A percentile compares a stretch with the other conserved stretches of the same genome.
phyloP scores from a whole-genome alignment of 73 alveolate species.

The Breviolum minutum region DNA sequence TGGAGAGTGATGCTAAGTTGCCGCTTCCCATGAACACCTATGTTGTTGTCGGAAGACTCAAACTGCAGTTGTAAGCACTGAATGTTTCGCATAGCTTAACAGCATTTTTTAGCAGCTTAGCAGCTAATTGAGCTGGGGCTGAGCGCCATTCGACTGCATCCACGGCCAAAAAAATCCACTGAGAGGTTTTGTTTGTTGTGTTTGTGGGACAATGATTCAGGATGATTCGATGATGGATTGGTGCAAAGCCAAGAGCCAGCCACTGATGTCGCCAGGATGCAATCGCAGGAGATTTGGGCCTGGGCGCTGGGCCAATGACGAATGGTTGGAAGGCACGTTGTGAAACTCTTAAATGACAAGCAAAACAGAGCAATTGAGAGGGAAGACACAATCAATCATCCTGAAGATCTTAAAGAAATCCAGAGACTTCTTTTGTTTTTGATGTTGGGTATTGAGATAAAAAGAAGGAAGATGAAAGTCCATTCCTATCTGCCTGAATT shows the following conservation, averaged over 20 bases:
- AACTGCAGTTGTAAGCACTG: neutral
- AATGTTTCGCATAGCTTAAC: neutral
- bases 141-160: too few relatives aligned
- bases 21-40: conserved; percentile 1
- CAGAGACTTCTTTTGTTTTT: too few relatives aligned
- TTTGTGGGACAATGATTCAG: neutral
- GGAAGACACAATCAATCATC: too few relatives aligned
- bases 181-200: neutral
- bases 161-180: too few relatives aligned
- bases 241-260: too few relatives aligned
- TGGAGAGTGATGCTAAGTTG: conserved; percentile 1
- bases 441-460: neutral
- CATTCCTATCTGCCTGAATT: too few relatives aligned
- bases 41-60: neutral
- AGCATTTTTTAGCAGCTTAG: neutral
- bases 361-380: too few relatives aligned
- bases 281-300: conserved; percentile 79
- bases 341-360: too few relatives aligned
- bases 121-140: neutral
- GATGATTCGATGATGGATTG: too few relatives aligned
- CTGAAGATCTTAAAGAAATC: neutral
- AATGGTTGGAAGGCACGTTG: conserved; percentile 43
- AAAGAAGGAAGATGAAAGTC: too few relatives aligned
- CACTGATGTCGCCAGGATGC: conserved; percentile 9
- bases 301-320: conserved; percentile 70